Conservation (phyloP, 2,329 filamentous ascomycete genomes). For the Exophiala bonariae region DNA sequence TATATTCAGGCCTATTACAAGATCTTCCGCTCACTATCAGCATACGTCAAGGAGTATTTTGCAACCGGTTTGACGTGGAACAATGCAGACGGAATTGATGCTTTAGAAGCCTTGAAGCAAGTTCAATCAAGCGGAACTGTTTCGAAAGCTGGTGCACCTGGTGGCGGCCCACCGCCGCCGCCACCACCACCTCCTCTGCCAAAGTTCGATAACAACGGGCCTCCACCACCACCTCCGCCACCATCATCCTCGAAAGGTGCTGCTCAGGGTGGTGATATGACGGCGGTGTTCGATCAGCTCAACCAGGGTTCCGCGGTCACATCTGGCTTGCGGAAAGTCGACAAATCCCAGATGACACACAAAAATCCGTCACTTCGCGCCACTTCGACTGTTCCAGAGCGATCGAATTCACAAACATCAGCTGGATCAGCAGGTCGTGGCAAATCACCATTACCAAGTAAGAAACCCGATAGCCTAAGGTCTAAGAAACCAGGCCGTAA, state of each 20-base stretch:
- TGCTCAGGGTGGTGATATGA: conserved; percentile 62
- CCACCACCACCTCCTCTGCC: conserved; percentile 52
- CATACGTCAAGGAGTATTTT: conserved; percentile 84
- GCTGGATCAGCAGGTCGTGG: conserved; percentile 56
- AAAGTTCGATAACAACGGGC: conserved; percentile 50
- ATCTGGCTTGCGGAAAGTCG: conserved; percentile 85
- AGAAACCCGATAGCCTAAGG: conserved; percentile 82
- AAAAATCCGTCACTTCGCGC: conserved; percentile 90
- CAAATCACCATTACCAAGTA: conserved; percentile 85
- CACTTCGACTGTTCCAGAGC: conserved; percentile 65
- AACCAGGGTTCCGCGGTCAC: conserved; percentile 91
- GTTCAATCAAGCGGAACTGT: conserved; percentile 43
- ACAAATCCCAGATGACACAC: conserved; percentile 95
- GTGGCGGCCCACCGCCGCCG: conserved; percentile 45
- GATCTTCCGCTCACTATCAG: conserved; percentile 78
- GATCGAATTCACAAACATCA: conserved; percentile 54
- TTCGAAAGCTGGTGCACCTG: conserved; percentile 35
- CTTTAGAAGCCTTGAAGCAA: conserved; percentile 66
- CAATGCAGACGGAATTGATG: conserved; percentile 68
- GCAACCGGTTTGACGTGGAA: conserved; percentile 84
- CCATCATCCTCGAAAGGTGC: conserved; percentile 45
- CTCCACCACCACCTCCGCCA: conserved; percentile 64
- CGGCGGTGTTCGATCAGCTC: conserved; percentile 86
- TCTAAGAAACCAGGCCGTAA: conserved; percentile 78
- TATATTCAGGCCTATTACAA: conserved; percentile 94